Base-by-base conservation (phyloP, 805 yeast species). In the Sugiyamaella boreocaroliniensis region DNA sequence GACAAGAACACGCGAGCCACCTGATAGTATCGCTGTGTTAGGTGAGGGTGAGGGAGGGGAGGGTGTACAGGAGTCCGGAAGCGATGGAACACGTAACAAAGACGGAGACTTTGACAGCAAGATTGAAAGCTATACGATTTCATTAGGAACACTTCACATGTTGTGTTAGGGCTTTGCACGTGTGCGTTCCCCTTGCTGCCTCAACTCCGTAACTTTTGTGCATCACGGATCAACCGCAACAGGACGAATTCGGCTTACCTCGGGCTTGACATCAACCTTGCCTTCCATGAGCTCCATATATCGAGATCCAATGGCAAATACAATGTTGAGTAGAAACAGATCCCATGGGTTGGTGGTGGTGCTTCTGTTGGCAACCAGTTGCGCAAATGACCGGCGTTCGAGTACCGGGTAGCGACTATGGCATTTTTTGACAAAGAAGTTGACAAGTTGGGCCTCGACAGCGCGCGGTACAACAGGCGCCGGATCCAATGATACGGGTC, bases 301-400 rank as follows among this genome's bases (percentile, higher is more conserved):
- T 19, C 56, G 47, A 5, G 56, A 32, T 11, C 54, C 56, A 20
- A 53, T 53, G 12, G 56, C 56, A 16, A 45, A 42, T n/a, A 53
- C 54, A 15, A 53, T 29, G 20, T 53, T 46, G 14, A 45, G 34
- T 6, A 53, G 47, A 34, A 53, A 53, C 16, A 16, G 22, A 10
- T 50, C 54, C 56, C 56, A 53, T 16, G 46, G 46, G 29, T 34
- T n/a, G 37, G 26, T 15, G 12, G 16, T 9, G 6, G 32, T 18
- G 26, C 41, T 29, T 2, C 45, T n/a, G 18, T 16, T 46, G 11
- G 34, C 46, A 16, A 40, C 32, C 19, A 47, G 37, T 10, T 16
- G 15, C 12, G 29, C n/a, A 32, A 47, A 47, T 40, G 32, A 18
- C 12, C 22, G 44, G 10, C 49, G 49, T 16, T 47, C 49, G 29